phyloP scores from a whole-genome alignment of 352 stramenopile genomes.

The Phytopythium litorale region DNA sequence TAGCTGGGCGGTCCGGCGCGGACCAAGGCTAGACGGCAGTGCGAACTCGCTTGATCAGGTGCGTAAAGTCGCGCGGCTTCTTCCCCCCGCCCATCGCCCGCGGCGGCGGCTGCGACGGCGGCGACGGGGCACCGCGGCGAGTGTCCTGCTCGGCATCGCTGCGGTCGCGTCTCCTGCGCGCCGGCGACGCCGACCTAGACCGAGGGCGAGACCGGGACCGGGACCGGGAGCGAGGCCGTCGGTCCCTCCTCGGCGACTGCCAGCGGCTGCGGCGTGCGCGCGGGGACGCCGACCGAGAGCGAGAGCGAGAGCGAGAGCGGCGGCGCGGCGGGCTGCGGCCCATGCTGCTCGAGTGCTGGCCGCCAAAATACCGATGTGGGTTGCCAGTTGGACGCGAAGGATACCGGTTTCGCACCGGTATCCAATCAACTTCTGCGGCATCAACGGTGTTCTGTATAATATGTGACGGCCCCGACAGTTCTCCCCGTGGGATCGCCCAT shows the following conservation, averaged over 20 bases:
- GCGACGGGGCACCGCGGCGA: neutral
- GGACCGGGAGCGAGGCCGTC: neutral
- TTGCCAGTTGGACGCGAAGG: too few relatives aligned
- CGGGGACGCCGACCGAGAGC: constrained; percentile 2
- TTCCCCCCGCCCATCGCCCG: constrained; percentile 23
- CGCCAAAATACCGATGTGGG: too few relatives aligned
- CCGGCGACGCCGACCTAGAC: constrained; percentile 21
- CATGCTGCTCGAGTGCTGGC: neutral
- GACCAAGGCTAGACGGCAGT: too few relatives aligned
- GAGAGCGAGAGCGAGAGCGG: constrained; percentile 9
- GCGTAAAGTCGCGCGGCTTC: constrained; percentile 49
- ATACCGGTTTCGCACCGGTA: too few relatives aligned
- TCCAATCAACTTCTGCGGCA: too few relatives aligned
- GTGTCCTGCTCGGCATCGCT: neutral
- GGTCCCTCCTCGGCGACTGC: constrained; percentile 4
- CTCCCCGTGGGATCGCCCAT: too few relatives aligned
- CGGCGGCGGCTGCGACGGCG: constrained; percentile 8
- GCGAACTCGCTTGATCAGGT: constrained; percentile 39
- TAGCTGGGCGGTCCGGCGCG: neutral
- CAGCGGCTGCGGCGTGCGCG: constrained; percentile 11
- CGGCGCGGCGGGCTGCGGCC: constrained; percentile 1
- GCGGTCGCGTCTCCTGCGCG: constrained; percentile 5
- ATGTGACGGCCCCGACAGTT: too few relatives aligned
- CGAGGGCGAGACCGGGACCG: constrained; percentile 9
- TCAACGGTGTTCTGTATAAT: too few relatives aligned